phyloP scores from a whole-genome alignment of 2,329 filamentous ascomycete genomes.

The Pyrenochaeta sp. region DNA sequence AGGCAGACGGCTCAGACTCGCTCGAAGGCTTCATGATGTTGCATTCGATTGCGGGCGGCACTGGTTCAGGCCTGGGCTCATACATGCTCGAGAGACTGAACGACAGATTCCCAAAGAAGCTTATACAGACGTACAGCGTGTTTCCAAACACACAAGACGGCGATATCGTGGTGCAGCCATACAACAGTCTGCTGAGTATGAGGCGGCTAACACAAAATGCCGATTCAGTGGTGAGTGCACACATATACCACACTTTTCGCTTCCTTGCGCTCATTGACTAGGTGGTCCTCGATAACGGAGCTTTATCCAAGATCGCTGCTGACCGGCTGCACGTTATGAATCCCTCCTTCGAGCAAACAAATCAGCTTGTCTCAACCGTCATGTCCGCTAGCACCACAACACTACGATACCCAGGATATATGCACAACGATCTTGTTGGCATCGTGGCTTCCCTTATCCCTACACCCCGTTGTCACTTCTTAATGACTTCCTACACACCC shows the following conservation, averaged over 20 bases:
- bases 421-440: slow-evolving; percentile 99
- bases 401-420: slow-evolving; percentile 95
- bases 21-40: slow-evolving; percentile 99
- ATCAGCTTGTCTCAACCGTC: slow-evolving; percentile 92
- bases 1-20: slow-evolving; percentile 97
- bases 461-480: slow-evolving; percentile 95
- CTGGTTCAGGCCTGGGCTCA: slow-evolving; percentile 93
- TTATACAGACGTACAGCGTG: slow-evolving; percentile 98
- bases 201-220: slow-evolving; percentile 92
- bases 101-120: slow-evolving; percentile 97
- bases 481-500: slow-evolving; percentile 98
- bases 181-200: slow-evolving; percentile 95
- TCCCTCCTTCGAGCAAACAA: slow-evolving; percentile 96
- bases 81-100: slow-evolving; percentile 96
- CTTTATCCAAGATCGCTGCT: slow-evolving; percentile 89
- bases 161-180: slow-evolving; percentile 96
- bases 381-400: slow-evolving; percentile 99
- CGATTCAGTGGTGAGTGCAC: slow-evolving; percentile 78
- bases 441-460: slow-evolving; percentile 96
- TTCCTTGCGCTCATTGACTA: slow-evolving; percentile 39
- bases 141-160: slow-evolving; percentile 92
- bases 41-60: slow-evolving; percentile 97
- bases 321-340: slow-evolving; percentile 94
- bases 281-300: slow-evolving; percentile 94
- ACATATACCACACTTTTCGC: background rate